Evolutionary conservation across 441 rosid species (phyloP).

Genomic region (Populus trichocarpa): DNA sequence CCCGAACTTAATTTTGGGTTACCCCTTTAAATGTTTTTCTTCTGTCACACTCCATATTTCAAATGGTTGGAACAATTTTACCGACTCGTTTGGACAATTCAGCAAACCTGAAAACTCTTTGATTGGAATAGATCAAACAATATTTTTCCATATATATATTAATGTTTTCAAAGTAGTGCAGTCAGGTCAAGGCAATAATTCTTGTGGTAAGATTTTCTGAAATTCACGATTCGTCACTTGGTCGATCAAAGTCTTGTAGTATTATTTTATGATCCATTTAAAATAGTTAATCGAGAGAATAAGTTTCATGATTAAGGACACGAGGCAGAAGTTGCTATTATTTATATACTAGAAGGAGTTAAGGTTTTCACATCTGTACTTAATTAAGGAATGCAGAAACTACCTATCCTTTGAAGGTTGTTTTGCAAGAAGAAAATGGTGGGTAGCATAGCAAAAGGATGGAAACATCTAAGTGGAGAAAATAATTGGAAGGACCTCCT

Average conservation of each 20-base stretch:
- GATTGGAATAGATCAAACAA: not conserved
- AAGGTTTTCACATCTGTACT: not conserved
- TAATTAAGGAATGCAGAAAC: not conserved
- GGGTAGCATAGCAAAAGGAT: conserved; percentile 39
- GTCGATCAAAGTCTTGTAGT: not conserved
- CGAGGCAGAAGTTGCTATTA: not conserved
- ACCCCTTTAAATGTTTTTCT: not conserved
- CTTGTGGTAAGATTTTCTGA: not conserved
- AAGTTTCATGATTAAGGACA: too few species aligned
- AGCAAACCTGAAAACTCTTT: not conserved
- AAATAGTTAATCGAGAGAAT: not conserved
- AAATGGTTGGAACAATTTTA: not conserved
- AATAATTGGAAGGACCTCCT: conserved; percentile 47
- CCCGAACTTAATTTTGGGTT: too few species aligned
- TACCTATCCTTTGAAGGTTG: not conserved
- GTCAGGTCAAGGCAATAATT: not conserved
- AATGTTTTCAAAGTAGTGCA: not conserved
- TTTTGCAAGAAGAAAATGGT: conserved; percentile 5
- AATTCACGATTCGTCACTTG: not conserved
- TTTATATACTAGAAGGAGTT: not conserved
- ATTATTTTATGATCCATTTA: not conserved
- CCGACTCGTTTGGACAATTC: not conserved
- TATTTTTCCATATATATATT: not conserved
- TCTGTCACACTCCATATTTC: not conserved
- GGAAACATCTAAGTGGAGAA: conserved; percentile 48